These are phyloP conservation scores for Cystobasidium slooffiae DNA, from an alignment of 1,284 basidiomycete species.

Conservation along the genomic window DNA sequence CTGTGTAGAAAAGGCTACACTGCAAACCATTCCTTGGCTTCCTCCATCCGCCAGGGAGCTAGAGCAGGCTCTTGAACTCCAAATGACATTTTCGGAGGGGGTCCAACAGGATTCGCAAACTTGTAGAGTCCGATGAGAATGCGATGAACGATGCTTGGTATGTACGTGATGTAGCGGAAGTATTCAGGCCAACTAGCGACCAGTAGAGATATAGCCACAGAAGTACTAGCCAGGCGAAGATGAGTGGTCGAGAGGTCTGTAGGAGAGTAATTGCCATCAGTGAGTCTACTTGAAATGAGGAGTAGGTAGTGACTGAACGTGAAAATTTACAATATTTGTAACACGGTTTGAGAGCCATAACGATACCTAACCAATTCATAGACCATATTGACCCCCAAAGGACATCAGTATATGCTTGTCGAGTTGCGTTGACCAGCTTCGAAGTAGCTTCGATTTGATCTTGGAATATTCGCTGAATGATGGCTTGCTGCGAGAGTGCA, in stretches of 20 bases:
- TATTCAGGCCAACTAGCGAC: conserved; percentile 20
- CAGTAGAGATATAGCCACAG: background rate
- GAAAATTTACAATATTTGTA: background rate
- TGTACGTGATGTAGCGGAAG: background rate
- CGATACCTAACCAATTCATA: background rate
- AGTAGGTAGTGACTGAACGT: background rate
- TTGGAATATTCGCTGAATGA: background rate
- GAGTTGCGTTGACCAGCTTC: background rate
- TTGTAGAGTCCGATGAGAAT: background rate
- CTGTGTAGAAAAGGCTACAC: background rate
- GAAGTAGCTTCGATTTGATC: background rate
- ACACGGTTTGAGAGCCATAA: background rate
- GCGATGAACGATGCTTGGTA: background rate
- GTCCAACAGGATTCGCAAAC: background rate
- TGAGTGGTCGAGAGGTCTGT: background rate
- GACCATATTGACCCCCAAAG: background rate
- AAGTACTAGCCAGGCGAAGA: conserved; percentile 2
- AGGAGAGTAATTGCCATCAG: background rate
- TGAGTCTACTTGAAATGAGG: background rate
- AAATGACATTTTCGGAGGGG: background rate
- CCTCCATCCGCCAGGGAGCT: conserved; percentile 8
- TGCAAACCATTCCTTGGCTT: background rate
- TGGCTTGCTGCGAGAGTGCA: background rate
- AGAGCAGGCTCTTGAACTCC: background rate
- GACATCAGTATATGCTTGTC: background rate